Percentiles rank a stretch among this genome's conserved stretches.
phyloP scores from a whole-genome alignment of 2,329 filamentous ascomycete genomes.

The Colletotrichum coccodes region DNA sequence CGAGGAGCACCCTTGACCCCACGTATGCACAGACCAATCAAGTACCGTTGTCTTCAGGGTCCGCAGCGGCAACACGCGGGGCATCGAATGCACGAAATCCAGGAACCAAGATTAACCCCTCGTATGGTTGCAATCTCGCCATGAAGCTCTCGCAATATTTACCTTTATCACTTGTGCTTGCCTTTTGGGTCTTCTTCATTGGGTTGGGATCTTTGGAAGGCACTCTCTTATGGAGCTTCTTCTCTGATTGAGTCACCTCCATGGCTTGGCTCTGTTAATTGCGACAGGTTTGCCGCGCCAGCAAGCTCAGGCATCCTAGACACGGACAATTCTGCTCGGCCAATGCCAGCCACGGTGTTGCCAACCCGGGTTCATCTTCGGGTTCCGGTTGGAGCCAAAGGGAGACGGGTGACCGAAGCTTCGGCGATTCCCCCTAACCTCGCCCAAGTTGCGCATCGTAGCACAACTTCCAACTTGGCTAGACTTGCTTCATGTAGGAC shows the following conservation, averaged over 20 bases:
- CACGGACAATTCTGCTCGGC: background rate
- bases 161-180: background rate
- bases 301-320: background rate
- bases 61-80: constrained; percentile 16
- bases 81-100: constrained; percentile 16
- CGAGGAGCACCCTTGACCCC: background rate
- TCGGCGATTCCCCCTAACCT: background rate
- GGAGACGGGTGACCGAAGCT: too few species aligned
- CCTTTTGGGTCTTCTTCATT: background rate
- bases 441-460: background rate
- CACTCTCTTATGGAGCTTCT: background rate
- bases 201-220: background rate
- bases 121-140: background rate
- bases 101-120: background rate
- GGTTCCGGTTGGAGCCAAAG: background rate
- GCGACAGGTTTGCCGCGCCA: background rate
- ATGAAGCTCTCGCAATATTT: background rate
- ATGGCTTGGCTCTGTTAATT: background rate
- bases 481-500: background rate
- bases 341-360: background rate
- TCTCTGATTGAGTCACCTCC: too few species aligned
- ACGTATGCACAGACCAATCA: constrained; percentile 7
- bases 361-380: background rate
- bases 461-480: background rate
- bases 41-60: background rate